Percentiles rank a stretch among this genome's conserved stretches.
These are phyloP conservation scores for Crithidia acanthocephali DNA, from an alignment of 208 protist genomes.

Conservation along the genomic window DNA sequence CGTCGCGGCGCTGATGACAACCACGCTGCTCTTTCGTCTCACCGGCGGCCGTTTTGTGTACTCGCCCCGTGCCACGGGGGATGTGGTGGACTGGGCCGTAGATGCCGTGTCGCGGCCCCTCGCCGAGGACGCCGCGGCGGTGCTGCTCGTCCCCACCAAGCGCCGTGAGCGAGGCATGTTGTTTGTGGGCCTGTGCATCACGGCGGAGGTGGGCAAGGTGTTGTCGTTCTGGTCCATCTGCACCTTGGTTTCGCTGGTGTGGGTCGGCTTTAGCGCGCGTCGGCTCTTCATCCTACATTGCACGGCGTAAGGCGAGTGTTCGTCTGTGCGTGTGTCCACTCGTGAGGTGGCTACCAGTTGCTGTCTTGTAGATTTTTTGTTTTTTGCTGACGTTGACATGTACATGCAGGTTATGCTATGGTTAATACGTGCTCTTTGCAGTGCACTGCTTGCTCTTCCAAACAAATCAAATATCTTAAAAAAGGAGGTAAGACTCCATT, in stretches of 20 bases:
- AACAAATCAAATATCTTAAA: no score
- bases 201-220: conserved; percentile 39
- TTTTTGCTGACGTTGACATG: not conserved
- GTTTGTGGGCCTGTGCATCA: conserved; percentile 19
- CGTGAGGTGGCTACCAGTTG: not conserved
- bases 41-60: conserved; percentile 32
- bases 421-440: not conserved
- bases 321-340: no score
- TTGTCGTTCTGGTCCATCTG: conserved; percentile 34
- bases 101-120: conserved; percentile 29
- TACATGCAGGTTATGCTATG: not conserved
- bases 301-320: not conserved
- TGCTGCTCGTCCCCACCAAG: conserved; percentile 14
- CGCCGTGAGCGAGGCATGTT: conserved; percentile 26
- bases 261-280: conserved; percentile 16
- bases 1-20: conserved; percentile 30
- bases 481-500: no score
- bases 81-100: conserved; percentile 41
- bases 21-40: conserved; percentile 37
- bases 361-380: no score
- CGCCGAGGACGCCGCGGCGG: conserved; percentile 5
- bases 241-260: conserved; percentile 20
- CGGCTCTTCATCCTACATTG: not conserved
- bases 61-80: conserved; percentile 6
- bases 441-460: not conserved